Evolutionary conservation across 257 asterid genomes (phyloP).

Genomic region (Lycium ferocissimum): DNA sequence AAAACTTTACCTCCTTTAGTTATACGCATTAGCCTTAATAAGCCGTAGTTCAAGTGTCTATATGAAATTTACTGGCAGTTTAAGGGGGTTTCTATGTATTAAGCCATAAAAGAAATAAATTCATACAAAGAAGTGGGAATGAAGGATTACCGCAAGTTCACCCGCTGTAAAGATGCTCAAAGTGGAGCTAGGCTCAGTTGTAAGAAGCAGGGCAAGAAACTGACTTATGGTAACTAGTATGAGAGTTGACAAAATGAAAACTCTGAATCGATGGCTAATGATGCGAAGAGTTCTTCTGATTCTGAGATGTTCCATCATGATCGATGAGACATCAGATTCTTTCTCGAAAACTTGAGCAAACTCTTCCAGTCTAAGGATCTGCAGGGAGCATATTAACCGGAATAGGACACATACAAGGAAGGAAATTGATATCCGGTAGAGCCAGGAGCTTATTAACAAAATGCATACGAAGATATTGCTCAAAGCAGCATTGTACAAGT

Average conservation of each 20-base stretch:
- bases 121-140: background rate
- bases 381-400: slow-evolving; percentile 81
- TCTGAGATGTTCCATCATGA: slow-evolving; percentile 80
- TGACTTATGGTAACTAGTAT: slow-evolving; percentile 82
- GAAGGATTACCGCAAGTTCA: slow-evolving; percentile 69
- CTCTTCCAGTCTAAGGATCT: slow-evolving; percentile 75
- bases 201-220: slow-evolving; percentile 68
- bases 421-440: slow-evolving; percentile 74
- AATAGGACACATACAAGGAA: slow-evolving; percentile 85
- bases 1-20: too few relatives aligned
- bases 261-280: slow-evolving; percentile 87
- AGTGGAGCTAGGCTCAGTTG: slow-evolving; percentile 58
- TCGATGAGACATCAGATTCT: slow-evolving; percentile 68
- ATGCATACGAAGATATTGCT: slow-evolving; percentile 67
- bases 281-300: slow-evolving; percentile 81
- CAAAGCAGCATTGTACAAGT: slow-evolving; percentile 57
- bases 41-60: too few relatives aligned
- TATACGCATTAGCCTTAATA: too few relatives aligned
- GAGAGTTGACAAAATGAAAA: slow-evolving; percentile 69
- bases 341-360: slow-evolving; percentile 78
- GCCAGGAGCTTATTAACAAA: slow-evolving; percentile 79
- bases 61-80: too few relatives aligned
- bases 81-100: too few relatives aligned
- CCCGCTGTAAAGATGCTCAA: slow-evolving; percentile 70
- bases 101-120: too few relatives aligned